Percentiles rank a stretch among this genome's conserved stretches.
phyloP scores from a whole-genome alignment of 129 eudicot species.

The Dittrichia graveolens region DNA sequence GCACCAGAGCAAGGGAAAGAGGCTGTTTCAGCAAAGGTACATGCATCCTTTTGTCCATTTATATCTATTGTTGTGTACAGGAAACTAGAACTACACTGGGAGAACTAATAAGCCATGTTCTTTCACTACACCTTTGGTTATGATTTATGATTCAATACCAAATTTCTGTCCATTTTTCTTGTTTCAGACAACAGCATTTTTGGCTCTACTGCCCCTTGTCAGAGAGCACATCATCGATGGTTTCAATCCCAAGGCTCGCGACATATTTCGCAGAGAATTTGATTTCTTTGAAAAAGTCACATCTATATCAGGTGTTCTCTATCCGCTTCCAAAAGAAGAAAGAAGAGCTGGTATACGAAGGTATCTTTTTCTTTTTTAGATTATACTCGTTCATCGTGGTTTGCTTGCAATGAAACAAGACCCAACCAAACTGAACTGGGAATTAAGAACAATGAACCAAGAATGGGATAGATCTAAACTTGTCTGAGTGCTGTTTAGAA shows the following conservation, averaged over 20 bases:
- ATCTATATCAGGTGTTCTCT: conserved; percentile 91
- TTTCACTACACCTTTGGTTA: conserved; percentile 2
- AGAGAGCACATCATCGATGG: conserved; percentile 76
- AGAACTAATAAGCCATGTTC: conserved; percentile 8
- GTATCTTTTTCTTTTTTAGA: conserved; percentile 39
- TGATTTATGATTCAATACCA: conserved; percentile 8
- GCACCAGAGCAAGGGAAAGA: conserved; percentile 89
- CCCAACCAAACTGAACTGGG: not conserved
- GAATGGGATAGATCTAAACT: not conserved
- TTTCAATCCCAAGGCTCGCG: conserved; percentile 81
- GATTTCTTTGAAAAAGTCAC: conserved; percentile 98
- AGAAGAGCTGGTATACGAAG: conserved; percentile 89
- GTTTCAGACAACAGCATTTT: conserved; percentile 69
- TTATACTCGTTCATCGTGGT: not conserved
- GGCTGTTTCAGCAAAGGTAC: conserved; percentile 67
- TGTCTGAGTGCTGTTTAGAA: too few relatives aligned
- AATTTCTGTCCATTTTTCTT: not conserved
- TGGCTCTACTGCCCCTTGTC: conserved; percentile 70
- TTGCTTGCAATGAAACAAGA: not conserved
- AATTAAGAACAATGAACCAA: not conserved
- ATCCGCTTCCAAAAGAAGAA: conserved; percentile 94
- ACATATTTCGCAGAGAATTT: conserved; percentile 78
- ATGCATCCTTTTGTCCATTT: conserved; percentile 11
- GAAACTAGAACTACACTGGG: conserved; percentile 1
- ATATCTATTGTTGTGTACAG: not conserved